phyloP scores from a whole-genome alignment of 2,329 filamentous ascomycete genomes.

The Aspergillus aculeatus region DNA sequence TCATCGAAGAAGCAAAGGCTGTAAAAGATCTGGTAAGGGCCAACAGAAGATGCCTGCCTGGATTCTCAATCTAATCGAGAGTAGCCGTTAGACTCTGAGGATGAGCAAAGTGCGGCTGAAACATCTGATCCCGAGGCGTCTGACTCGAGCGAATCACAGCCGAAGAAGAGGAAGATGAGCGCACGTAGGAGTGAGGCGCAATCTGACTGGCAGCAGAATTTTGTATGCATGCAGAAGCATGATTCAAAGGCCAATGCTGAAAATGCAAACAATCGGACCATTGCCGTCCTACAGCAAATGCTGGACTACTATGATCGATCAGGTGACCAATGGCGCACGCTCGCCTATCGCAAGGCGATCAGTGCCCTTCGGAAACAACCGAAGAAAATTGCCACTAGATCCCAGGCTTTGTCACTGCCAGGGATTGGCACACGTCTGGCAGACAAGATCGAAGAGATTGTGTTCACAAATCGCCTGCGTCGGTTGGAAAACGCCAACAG shows the following conservation, averaged over 20 bases:
- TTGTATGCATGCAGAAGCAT: conserved; percentile 61
- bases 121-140: conserved; percentile 16
- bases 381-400: conserved; percentile 63
- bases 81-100: conserved; percentile 29
- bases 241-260: conserved; percentile 43
- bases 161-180: conserved; percentile 15
- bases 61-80: conserved; percentile 30
- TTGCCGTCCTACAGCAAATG: conserved; percentile 76
- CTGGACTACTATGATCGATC: conserved; percentile 70
- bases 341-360: conserved; percentile 76
- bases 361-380: conserved; percentile 67
- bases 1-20: conserved; percentile 63
- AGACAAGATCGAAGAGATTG: conserved; percentile 87
- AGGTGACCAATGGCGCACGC: conserved; percentile 73
- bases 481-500: conserved; percentile 68
- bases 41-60: background rate
- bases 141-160: conserved; percentile 17
- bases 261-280: conserved; percentile 74
- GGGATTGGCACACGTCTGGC: conserved; percentile 72
- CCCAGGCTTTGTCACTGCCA: conserved; percentile 66
- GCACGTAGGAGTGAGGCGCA: conserved; percentile 5
- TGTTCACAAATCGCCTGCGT: conserved; percentile 67
- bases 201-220: conserved; percentile 44
- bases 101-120: conserved; percentile 18
- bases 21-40: conserved; percentile 55